Evolutionary conservation across 164 flowering plant genomes (phyloP), one percentile per base, ranked within the genome.

Genomic region (Sedum album): DNA sequence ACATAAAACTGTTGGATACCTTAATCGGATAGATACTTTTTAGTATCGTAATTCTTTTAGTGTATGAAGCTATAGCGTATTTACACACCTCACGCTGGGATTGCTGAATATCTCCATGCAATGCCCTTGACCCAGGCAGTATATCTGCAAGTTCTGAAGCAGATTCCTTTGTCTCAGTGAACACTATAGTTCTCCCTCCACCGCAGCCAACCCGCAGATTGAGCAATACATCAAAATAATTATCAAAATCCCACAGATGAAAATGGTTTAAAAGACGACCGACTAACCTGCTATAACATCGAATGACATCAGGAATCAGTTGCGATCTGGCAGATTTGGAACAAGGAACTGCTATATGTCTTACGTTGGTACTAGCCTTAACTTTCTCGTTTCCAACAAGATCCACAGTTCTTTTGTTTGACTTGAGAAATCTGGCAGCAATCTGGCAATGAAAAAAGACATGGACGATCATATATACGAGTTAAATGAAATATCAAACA

Each of bases 71-170:
- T 17, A 31, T 5, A 0, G 18, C 17, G 9, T 38, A 7, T 62
- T 61, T 69, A 69, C 15, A 41, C 46, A 87, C 98, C 87, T 88
- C 95, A 60, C 96, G 89, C 25, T 83, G 84, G 28, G 89, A 51
- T 72, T 93, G 98, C 41, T 93, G 93, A 77, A 92, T 92, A 75
- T 92, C 98, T 48, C 98, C 98, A 82, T 92, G 96, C 72, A 92
- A 78, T 51, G 98, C 82, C 6, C 89, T 84, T 68, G 98, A 88
- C 68, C 91, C 96, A 23, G 83, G 87, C 69, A 93, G 76, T 70
- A 86, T 18, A 2, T 80, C 95, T 75, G 96, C 70, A 76, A 93
- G 95, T 69, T 83, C 77, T 66, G 92, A 84, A 66, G 88, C 88
- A 75, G 73, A 81, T 63, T 85, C 89, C 72, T 87, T 90, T 31